A percentile compares a stretch with the other conserved stretches of the same genome.
phyloP scores from a whole-genome alignment of 176 grass and related monocot species.

The Oropetium thomaeum region DNA sequence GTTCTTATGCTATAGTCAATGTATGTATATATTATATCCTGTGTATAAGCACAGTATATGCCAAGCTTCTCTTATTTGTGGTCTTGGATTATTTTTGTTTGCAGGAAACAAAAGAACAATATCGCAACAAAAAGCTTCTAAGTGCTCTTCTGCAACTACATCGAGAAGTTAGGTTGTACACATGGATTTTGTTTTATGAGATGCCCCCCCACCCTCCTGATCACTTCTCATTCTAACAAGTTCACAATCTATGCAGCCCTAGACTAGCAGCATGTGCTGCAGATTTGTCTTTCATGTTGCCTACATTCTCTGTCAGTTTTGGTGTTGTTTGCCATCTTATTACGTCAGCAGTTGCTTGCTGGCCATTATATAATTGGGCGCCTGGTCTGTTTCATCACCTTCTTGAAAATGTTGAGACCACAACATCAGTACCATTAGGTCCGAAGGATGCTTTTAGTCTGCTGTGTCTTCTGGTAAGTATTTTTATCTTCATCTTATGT shows the following conservation, averaged over 20 bases:
- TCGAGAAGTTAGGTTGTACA: conserved; percentile 81
- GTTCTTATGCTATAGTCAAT: neutral
- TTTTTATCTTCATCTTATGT: too few species aligned
- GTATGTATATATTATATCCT: conserved; percentile 18
- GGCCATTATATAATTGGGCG: conserved; percentile 88
- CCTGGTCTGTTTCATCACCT: conserved; percentile 90
- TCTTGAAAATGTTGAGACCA: conserved; percentile 80
- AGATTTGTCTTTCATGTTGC: conserved; percentile 81
- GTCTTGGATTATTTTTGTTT: conserved; percentile 26
- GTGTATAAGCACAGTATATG: conserved; percentile 2
- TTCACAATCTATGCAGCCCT: conserved; percentile 48
- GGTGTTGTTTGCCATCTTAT: conserved; percentile 95
- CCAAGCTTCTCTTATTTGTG: conserved; percentile 1
- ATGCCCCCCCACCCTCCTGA: neutral
- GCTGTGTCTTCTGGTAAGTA: conserved; percentile 86
- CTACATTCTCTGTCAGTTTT: conserved; percentile 66
- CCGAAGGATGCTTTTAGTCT: conserved; percentile 93
- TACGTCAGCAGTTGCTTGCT: conserved; percentile 84
- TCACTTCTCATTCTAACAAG: conserved; percentile 14
- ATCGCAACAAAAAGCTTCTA: conserved; percentile 96
- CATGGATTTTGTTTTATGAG: conserved; percentile 25
- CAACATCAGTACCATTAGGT: conserved; percentile 63
- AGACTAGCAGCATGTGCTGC: conserved; percentile 86
- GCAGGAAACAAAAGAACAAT: conserved; percentile 85
- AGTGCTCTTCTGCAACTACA: conserved; percentile 83